phyloP scores from a whole-genome alignment of 2,329 filamentous ascomycete genomes.

The Colletotrichum somersetense region DNA sequence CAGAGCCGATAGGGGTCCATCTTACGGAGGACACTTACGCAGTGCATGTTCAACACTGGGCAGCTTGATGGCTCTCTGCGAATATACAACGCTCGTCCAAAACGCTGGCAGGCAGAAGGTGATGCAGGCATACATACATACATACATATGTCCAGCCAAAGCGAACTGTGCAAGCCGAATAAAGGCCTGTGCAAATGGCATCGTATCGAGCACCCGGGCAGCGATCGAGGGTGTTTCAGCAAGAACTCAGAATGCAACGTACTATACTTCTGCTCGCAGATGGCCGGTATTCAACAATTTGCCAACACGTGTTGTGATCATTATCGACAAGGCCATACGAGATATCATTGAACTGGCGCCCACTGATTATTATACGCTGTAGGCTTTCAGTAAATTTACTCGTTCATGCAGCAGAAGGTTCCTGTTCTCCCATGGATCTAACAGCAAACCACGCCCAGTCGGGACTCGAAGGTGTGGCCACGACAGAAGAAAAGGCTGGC shows the following conservation, averaged over 20 bases:
- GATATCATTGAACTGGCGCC: not conserved
- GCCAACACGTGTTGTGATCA: conserved; percentile 20
- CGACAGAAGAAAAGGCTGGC: conserved; percentile 18
- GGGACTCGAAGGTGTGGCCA: not conserved
- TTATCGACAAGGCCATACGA: conserved; percentile 14
- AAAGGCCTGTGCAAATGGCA: conserved; percentile 17
- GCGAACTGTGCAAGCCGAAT: conserved; percentile 2
- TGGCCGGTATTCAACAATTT: not conserved
- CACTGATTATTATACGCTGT: conserved; percentile 17
- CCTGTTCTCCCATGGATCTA: not conserved
- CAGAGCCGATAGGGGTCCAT: conserved; percentile 26
- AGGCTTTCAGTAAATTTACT: not conserved
- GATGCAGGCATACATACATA: not conserved
- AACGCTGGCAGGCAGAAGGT: not conserved
- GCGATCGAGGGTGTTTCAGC: conserved; percentile 29
- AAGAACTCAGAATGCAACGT: not conserved
- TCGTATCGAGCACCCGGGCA: conserved; percentile 17
- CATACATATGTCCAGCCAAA: conserved; percentile 1
- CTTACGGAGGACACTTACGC: conserved; percentile 27
- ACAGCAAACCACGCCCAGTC: not conserved
- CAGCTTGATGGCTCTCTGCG: conserved; percentile 6
- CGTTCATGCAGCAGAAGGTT: not conserved
- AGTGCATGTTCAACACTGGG: conserved; percentile 24
- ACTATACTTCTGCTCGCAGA: conserved; percentile 15
- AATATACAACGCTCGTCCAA: conserved; percentile 7